Conservation (phyloP, 805 yeast species). For the Suhomyces vadensis region DNA sequence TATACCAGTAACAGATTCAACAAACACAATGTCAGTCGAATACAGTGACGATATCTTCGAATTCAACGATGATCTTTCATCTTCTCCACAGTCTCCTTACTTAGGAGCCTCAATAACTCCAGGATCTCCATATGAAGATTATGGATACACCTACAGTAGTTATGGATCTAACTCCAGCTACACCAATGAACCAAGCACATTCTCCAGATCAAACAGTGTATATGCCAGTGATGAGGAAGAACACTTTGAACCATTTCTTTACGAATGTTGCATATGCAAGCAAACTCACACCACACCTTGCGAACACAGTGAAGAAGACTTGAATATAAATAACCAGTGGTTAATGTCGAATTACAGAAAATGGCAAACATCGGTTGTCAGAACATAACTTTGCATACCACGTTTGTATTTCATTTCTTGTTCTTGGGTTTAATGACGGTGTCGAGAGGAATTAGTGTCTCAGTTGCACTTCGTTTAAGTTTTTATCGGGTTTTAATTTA, state of each 20-base stretch:
- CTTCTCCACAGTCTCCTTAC: conserved; percentile 6
- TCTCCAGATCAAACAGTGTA: conserved; percentile 3
- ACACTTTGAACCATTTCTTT: conserved; percentile 10
- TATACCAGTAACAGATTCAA: not conserved
- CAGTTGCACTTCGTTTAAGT: not conserved
- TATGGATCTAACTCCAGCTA: conserved; percentile 1
- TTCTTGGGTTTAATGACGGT: not conserved
- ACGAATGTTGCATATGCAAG: conserved; percentile 19
- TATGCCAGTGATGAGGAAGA: conserved; percentile 1
- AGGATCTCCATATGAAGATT: conserved; percentile 11
- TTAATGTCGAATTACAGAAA: conserved; percentile 18
- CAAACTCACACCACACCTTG: conserved; percentile 12
- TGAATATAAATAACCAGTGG: conserved; percentile 14
- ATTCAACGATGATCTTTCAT: conserved; percentile 12
- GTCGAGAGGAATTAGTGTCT: not conserved
- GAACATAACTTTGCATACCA: not conserved
- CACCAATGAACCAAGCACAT: conserved; percentile 1
- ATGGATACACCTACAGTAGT: conserved; percentile 9
- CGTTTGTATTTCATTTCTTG: conserved; percentile 3
- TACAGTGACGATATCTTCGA: conserved; percentile 18
- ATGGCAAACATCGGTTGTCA: conserved; percentile 14
- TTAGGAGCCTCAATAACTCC: conserved; percentile 1
- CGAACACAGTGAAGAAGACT: conserved; percentile 12
- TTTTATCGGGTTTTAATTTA: conserved; percentile 1
- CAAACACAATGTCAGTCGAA: conserved; percentile 4